Conservation (phyloP, 1,284 basidiomycete species). For the Marasmius sp. region DNA sequence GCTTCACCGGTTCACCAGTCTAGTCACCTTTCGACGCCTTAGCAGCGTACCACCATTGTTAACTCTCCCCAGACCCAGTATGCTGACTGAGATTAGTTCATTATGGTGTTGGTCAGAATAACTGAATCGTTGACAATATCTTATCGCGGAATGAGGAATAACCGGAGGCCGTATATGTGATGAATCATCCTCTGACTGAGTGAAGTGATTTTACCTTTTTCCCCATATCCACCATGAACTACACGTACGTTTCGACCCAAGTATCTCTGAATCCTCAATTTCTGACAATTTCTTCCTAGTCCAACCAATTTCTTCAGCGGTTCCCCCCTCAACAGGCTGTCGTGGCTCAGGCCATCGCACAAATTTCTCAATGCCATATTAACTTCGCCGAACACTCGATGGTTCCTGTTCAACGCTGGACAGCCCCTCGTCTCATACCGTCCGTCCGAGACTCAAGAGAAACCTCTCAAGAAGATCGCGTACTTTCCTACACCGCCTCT, state of each 20-base stretch:
- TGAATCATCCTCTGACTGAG: too few relatives aligned
- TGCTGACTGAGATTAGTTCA: too few relatives aligned
- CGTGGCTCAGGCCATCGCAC: slow-evolving; percentile 1
- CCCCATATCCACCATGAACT: slow-evolving; percentile 1
- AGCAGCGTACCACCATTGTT: too few relatives aligned
- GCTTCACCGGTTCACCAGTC: too few relatives aligned
- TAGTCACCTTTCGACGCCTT: too few relatives aligned
- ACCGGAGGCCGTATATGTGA: too few relatives aligned
- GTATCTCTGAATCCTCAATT: not conserved
- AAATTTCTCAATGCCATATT: slow-evolving; percentile 2
- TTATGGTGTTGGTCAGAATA: too few relatives aligned
- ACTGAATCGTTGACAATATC: too few relatives aligned
- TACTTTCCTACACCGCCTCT: not conserved
- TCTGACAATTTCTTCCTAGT: not conserved
- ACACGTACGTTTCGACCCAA: not conserved
- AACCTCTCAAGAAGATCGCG: not conserved
- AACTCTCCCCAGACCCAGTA: too few relatives aligned
- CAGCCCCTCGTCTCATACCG: not conserved
- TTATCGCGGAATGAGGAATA: too few relatives aligned
- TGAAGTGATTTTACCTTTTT: not conserved
- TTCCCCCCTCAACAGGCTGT: not conserved
- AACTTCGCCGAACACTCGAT: not conserved
- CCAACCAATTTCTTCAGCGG: slow-evolving; percentile 1
- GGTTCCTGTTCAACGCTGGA: slow-evolving; percentile 1
- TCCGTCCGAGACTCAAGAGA: not conserved